Evolutionary conservation across 2,329 filamentous ascomycete genomes (phyloP).

Genomic region (Ophiocordyceps camponoti-saundersi): DNA sequence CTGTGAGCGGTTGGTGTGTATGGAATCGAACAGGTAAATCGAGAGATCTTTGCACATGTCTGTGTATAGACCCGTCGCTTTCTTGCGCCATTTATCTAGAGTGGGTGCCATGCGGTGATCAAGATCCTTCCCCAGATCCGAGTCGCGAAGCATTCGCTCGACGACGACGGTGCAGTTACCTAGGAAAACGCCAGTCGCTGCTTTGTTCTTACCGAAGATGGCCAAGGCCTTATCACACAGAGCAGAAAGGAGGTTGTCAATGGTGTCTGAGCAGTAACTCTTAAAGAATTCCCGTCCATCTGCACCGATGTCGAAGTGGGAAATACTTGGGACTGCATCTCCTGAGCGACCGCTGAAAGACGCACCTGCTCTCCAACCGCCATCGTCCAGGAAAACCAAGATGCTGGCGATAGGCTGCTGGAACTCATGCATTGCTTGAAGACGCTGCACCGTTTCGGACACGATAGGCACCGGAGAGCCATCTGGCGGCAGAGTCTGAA

Average conservation of each 20-base stretch:
- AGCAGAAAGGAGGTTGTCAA: slow-evolving; percentile 61
- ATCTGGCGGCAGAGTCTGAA: slow-evolving; percentile 58
- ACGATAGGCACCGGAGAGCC: slow-evolving; percentile 65
- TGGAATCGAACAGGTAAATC: slow-evolving; percentile 71
- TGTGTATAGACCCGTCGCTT: slow-evolving; percentile 63
- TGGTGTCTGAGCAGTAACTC: slow-evolving; percentile 77
- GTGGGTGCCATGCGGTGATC: slow-evolving; percentile 40
- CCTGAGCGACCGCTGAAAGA: slow-evolving; percentile 36
- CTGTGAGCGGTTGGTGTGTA: slow-evolving; percentile 64
- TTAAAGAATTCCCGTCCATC: slow-evolving; percentile 79
- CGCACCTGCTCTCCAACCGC: slow-evolving; percentile 57
- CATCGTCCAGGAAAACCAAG: slow-evolving; percentile 81
- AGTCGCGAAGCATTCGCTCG: slow-evolving; percentile 68
- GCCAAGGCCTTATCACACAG: slow-evolving; percentile 59
- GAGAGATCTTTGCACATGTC: slow-evolving; percentile 82
- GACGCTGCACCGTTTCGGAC: slow-evolving; percentile 66
- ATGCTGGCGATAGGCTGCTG: slow-evolving; percentile 74
- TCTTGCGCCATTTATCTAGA: slow-evolving; percentile 77
- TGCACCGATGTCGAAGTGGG: slow-evolving; percentile 73
- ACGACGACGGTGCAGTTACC: slow-evolving; percentile 76
- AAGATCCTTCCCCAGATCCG: slow-evolving; percentile 60
- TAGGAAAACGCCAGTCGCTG: slow-evolving; percentile 71
- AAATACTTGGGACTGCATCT: slow-evolving; percentile 51
- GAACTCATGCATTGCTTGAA: slow-evolving; percentile 79
- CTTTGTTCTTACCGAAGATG: slow-evolving; percentile 55